phyloP scores from a whole-genome alignment of 257 asterid species.

The Nicotiana knightiana region DNA sequence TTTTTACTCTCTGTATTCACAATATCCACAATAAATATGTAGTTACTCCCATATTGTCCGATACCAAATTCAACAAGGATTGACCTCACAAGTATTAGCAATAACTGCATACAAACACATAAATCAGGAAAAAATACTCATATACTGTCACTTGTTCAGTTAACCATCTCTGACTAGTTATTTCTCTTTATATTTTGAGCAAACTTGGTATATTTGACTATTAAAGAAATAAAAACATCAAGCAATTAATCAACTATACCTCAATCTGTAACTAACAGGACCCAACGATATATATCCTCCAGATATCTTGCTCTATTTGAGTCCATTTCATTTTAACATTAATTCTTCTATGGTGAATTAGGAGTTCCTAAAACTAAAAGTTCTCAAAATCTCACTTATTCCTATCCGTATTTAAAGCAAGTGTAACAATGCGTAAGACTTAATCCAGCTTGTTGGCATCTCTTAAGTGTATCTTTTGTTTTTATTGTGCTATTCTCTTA shows the following conservation, averaged over 20 bases:
- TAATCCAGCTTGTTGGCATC: background rate
- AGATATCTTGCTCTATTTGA: background rate
- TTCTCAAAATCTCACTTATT: background rate
- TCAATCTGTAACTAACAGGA: background rate
- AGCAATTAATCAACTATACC: background rate
- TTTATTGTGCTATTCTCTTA: background rate
- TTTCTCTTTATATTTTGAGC: background rate
- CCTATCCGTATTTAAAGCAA: background rate
- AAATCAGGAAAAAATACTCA: background rate
- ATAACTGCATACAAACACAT: background rate
- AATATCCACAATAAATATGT: background rate
- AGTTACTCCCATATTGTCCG: background rate
- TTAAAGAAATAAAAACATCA: background rate
- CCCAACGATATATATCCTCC: background rate
- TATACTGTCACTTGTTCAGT: background rate
- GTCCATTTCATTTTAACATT: background rate
- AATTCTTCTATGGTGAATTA: background rate
- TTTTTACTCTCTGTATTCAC: background rate
- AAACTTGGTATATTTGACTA: background rate
- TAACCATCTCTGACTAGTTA: background rate
- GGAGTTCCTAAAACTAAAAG: background rate
- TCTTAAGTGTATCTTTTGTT: background rate
- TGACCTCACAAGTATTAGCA: background rate
- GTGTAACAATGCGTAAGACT: background rate
- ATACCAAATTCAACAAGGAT: background rate